These are phyloP conservation scores for Thraustochytrium sp. DNA, from an alignment of 352 stramenopile species.

Conservation along the genomic window DNA sequence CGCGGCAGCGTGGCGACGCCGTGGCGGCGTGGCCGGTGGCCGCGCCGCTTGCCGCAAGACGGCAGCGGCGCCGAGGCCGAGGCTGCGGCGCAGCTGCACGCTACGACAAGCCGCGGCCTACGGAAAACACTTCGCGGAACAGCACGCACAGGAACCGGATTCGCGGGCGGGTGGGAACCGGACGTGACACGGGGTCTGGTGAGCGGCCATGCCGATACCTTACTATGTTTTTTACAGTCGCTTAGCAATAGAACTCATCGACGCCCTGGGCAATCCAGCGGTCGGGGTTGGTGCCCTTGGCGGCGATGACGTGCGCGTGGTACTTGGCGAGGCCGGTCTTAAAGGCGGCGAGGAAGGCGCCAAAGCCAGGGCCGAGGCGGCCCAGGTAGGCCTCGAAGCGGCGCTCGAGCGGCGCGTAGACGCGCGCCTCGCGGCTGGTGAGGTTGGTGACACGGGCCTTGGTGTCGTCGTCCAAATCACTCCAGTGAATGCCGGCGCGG, in stretches of 20 bases:
- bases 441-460: not conserved
- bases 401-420: not conserved
- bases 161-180: no score
- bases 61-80: no score
- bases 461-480: not conserved
- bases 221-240: no score
- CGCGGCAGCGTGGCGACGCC: no score
- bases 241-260: not conserved
- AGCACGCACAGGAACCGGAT: no score
- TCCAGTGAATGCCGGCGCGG: not conserved
- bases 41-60: no score
- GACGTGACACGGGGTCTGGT: no score
- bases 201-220: no score
- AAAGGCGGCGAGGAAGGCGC: not conserved
- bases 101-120: no score
- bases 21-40: no score
- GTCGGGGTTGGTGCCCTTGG: not conserved
- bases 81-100: no score
- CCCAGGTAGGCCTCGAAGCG: not conserved
- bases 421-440: not conserved
- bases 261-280: not conserved
- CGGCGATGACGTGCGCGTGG: not conserved
- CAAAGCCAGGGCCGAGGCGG: not conserved
- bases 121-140: no score
- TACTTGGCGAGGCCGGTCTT: not conserved